A percentile compares a stretch with the other conserved stretches of the same genome.
These are phyloP conservation scores for Arctostaphylos glauca DNA, from an alignment of 148 eudicot genomes.

Conservation along the genomic window DNA sequence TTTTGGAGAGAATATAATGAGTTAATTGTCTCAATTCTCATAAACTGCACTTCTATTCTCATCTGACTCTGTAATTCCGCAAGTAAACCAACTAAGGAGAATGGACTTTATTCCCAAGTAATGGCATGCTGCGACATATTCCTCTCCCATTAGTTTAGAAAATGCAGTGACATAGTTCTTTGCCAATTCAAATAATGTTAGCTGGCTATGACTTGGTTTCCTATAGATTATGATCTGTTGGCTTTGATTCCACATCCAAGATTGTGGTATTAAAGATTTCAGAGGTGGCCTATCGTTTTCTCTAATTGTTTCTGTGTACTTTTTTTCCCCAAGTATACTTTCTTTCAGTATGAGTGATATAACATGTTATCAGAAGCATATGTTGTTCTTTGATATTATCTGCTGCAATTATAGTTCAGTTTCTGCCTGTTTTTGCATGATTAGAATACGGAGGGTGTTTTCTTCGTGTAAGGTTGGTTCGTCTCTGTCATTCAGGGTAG, in stretches of 20 bases:
- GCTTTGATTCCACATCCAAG: neutral
- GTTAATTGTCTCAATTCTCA: neutral
- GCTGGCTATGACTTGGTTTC: neutral
- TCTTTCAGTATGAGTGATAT: neutral
- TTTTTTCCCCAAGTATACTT: too few species aligned
- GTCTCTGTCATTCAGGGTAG: constrained; percentile 64
- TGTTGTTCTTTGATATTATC: neutral
- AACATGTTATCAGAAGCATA: neutral
- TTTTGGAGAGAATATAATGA: neutral
- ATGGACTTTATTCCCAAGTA: neutral
- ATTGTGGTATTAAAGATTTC: too few species aligned
- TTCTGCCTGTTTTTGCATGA: neutral
- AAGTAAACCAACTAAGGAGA: neutral
- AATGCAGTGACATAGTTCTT: neutral
- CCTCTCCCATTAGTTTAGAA: neutral
- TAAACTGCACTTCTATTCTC: neutral
- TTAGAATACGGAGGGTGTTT: neutral
- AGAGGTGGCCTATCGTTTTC: neutral
- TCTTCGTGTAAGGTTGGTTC: neutral
- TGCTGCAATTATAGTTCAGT: neutral
- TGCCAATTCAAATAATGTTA: neutral
- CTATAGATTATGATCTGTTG: neutral
- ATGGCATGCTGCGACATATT: neutral
- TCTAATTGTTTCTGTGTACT: neutral
- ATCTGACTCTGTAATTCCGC: neutral